Base-by-base conservation (phyloP, 75 land plant genomes). In the Cryptomeria japonica region DNA sequence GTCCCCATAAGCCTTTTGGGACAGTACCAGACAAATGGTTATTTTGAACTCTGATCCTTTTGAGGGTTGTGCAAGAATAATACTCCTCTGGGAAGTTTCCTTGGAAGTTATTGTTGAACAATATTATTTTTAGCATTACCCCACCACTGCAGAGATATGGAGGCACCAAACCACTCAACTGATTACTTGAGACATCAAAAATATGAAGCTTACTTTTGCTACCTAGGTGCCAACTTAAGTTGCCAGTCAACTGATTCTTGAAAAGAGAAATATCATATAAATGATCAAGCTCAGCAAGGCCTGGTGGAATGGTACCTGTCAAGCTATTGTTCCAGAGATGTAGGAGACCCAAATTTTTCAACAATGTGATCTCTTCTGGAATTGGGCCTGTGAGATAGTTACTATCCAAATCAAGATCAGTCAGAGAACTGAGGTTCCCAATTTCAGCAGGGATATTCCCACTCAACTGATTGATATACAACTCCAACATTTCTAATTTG, bases 1-100 rank as follows among this genome's bases (percentile, higher is more conserved):
- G 80, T 13, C 90, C 92, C 92, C 92, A 91, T 15, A 92, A 28
- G 14, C 73, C 90, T 28, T 80, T 86, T 22, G 93, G 93, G 31
- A 92, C 64, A 12, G 34, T 14, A 32, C 93, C 92, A 32, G 90
- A 79, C 79, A 92, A 64, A 39, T 38, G 56, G 88, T 92, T 92
- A 53, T 53, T 70, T 46, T 84, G 51, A 25, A 92, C 41, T 22
- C 93, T 47, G 44, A 92, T 86, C 18, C 92, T 39, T 12, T 42
- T 49, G 44, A 92, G 86, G n/a, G 77, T 91, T 87, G 80, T 80
- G 88, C 92, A 92, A 3, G 58, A 41, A 31, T 88, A 88, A 72
- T 91, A 92, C 2, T 68, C 88, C 16, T 80, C 87, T 34, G 92
- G 93, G 32, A 92, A 38, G 3, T 41, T 38, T 46, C 93, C 92